A percentile compares a stretch with the other conserved stretches of the same genome.
Evolutionary conservation across 2,329 filamentous ascomycete genomes (phyloP).

Genomic region (Hypoxylon sp.): DNA sequence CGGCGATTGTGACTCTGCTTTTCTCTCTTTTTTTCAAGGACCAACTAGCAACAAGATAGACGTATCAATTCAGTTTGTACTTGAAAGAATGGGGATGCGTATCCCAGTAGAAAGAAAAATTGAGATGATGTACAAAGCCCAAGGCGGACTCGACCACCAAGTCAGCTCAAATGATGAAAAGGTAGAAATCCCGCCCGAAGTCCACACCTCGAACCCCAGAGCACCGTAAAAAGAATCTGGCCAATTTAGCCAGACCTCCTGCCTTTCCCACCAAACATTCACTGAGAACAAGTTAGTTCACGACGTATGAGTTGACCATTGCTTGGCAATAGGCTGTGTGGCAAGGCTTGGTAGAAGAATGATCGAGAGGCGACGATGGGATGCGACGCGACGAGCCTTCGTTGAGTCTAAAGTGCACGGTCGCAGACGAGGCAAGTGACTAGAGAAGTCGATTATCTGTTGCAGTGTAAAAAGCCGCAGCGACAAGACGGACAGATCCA

Average conservation of each 20-base stretch:
- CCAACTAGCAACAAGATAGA: constrained; percentile 55
- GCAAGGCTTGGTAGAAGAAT: constrained; percentile 29
- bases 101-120: constrained; percentile 50
- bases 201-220: constrained; percentile 49
- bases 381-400: background rate
- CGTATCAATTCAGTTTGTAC: constrained; percentile 58
- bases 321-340: constrained; percentile 24
- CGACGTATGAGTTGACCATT: constrained; percentile 41
- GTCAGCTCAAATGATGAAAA: constrained; percentile 50
- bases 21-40: constrained; percentile 48
- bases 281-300: constrained; percentile 45
- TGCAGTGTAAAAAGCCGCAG: constrained; percentile 3
- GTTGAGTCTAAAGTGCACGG: constrained; percentile 3
- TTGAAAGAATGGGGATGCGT: constrained; percentile 52
- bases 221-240: constrained; percentile 50
- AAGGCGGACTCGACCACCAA: constrained; percentile 51
- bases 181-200: constrained; percentile 48
- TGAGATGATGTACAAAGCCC: constrained; percentile 56
- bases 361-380: constrained; percentile 14
- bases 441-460: background rate
- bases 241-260: constrained; percentile 51
- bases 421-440: constrained; percentile 4
- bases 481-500: background rate
- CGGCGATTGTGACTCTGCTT: constrained; percentile 45
- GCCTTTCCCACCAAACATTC: constrained; percentile 50